Evolutionary conservation across 208 protist species (phyloP), one percentile per base, ranked within the genome.

Genomic region (Histomonas meleagridis): DNA sequence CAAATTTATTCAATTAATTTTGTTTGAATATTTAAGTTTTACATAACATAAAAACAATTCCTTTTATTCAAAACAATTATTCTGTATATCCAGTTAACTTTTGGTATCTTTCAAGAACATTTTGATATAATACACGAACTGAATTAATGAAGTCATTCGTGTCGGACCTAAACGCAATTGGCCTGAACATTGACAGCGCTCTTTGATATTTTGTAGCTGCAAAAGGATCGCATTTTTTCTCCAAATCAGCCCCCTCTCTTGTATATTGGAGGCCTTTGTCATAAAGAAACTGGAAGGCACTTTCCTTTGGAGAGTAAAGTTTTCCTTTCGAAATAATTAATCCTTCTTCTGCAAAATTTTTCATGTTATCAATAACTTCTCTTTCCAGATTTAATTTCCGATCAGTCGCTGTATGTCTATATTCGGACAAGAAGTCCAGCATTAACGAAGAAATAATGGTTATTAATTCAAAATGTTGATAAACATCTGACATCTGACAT

Each of bases 181-280:
- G 76, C 18, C 2, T 18, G 2, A 86, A 28, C 2, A 86, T 51
- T n/a, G 21, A 55, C n/a, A 86, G 76, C 32, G 76, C 40, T 55
- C 38, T 86, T 55, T 86, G 76, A 46, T 86, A 86, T 38, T 86
- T 86, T 3, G 55, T 38, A 26, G 23, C 38, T 86, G 76, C 76
- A 55, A 57, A 86, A 4, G 40, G n/a, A 55, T 86, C n/a, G n/a
- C 32, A 26, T 1, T 55, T 46, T 38, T 43, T 43, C 38, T 86
- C 76, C 18, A 48, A 51, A 40, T 86, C 55, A 26, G 46, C 76
- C 2, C n/a, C 76, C n/a, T 12, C 46, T 26, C 18, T 51, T 12
- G 76, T 46, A 57, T 55, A 55, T 86, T 86, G 46, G 7, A 86
- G n/a, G n/a, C n/a, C 76, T 86, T 55, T 51, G 16, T 86, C 46